Evolutionary conservation across 2,329 filamentous ascomycete genomes (phyloP), one percentile per base, ranked within the genome.

Genomic region (Cercospora janseana): DNA sequence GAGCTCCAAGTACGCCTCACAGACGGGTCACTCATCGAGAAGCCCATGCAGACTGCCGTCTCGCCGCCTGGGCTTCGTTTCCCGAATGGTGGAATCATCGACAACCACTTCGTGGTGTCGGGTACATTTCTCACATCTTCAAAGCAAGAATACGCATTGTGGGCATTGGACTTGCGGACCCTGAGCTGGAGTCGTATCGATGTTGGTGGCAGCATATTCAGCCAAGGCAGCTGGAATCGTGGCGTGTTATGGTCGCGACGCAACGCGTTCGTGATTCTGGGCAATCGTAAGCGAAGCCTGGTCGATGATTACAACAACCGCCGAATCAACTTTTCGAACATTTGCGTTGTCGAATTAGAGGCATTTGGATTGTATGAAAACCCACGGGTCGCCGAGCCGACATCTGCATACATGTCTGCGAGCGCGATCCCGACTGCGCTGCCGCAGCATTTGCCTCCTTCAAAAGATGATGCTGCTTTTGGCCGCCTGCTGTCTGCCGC

Each of bases 281-380:
- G 93, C 38, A 94, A 96, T 68, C 82, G 93, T 28, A 95, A 95
- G 70, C 79, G 93, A 55, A 96, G 88, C 60, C 77, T 98, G 24
- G 92, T 97, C 0, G 92, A 98, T 61, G 93, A 98, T 69, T 98
- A 98, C 70, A 97, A 97, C 66, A 93, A 97, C 65, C 86, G 93
- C 8, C 86, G 93, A 20, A 94, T 98, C 70, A 98, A 98, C 70
- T 98, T 97, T 67, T 88, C 87, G 7, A 94, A 98, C 65, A 83
- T 97, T 21, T 97, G 93, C 69, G 87, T 97, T 78, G 92, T 98
- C 6, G 93, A 98, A 69, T 77, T 98, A 8, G 93, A 98, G 67
- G 91, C 93, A 0, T 98, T 97, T 73, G 93, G 93, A 1, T 83
- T 98, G 34, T 97, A 96, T 68, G 92, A 97, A 66, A 98, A 97